These are phyloP conservation scores for Mycotypha africana DNA, from an alignment of 371 early-diverging fungal species.

Conservation along the genomic window DNA sequence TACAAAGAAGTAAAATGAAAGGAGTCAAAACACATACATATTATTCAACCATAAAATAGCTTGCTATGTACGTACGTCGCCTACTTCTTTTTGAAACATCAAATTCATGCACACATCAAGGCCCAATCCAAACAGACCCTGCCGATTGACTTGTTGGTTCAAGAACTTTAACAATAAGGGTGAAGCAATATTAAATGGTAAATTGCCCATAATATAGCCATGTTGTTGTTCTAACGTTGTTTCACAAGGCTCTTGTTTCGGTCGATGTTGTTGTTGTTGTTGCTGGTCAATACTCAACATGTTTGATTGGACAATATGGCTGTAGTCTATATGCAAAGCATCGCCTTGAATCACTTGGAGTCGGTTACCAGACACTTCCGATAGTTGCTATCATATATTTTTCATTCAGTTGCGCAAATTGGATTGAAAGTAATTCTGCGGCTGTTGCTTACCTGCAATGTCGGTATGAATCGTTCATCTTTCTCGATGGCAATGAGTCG, in stretches of 20 bases:
- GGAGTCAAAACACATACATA: not conserved
- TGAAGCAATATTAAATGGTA: conserved; percentile 78
- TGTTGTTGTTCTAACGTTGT: not conserved
- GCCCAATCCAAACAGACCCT: conserved; percentile 59
- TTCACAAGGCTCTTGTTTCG: conserved; percentile 25
- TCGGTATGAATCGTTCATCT: conserved; percentile 69
- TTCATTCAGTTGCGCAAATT: too few species aligned
- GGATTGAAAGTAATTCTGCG: too few species aligned
- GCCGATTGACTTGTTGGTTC: conserved; percentile 41
- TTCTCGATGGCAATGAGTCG: conserved; percentile 75
- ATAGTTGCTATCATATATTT: conserved; percentile 54
- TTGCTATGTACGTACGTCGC: conserved; percentile 36
- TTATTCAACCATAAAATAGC: not conserved
- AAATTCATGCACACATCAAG: conserved; percentile 62
- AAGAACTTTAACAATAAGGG: conserved; percentile 75
- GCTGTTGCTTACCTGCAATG: conserved; percentile 54
- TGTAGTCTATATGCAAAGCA: conserved; percentile 57
- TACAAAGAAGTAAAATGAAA: not conserved
- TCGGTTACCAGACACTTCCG: conserved; percentile 49
- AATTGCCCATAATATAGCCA: conserved; percentile 68
- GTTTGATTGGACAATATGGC: too few species aligned
- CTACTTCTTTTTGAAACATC: conserved; percentile 89
- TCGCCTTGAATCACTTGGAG: conserved; percentile 62
- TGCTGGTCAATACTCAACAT: too few species aligned
- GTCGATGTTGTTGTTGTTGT: too few species aligned